Percentiles rank a stretch among this genome's conserved stretches.
Evolutionary conservation across 768 basidiomycete genomes (phyloP).

Genomic region (Rhizopogon salebrosus): DNA sequence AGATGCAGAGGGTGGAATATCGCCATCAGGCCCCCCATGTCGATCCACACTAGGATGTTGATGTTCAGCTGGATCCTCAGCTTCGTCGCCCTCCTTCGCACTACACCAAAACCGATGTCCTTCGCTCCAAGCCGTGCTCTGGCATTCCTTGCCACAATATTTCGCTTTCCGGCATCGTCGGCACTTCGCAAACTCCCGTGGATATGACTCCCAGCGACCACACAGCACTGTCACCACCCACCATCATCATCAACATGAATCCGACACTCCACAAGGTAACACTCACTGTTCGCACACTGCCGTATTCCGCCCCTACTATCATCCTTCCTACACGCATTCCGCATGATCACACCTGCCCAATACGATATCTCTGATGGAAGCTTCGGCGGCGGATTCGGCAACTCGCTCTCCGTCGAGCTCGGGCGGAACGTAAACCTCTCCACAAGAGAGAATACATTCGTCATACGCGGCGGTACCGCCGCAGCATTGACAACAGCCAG

Average conservation of each 20-base stretch:
- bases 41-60: constrained; percentile 13
- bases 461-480: constrained; percentile 40
- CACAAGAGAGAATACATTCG: constrained; percentile 93
- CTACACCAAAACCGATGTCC: constrained; percentile 95
- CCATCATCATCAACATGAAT: neutral
- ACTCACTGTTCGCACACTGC: constrained; percentile 94
- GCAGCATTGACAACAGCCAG: constrained; percentile 19
- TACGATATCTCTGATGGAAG: constrained; percentile 92
- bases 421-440: constrained; percentile 96
- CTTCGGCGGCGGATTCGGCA: constrained; percentile 63
- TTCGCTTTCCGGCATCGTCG: constrained; percentile 94
- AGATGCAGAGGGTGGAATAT: neutral
- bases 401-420: constrained; percentile 70
- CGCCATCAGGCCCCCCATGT: neutral
- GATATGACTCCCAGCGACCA: constrained; percentile 88
- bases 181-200: constrained; percentile 96
- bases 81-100: constrained; percentile 51
- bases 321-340: constrained; percentile 98
- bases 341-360: constrained; percentile 99
- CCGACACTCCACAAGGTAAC: neutral
- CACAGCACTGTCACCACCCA: constrained; percentile 69
- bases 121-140: constrained; percentile 94
- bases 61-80: constrained; percentile 22
- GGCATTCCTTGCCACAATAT: constrained; percentile 97
- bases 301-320: constrained; percentile 88